Conservation (phyloP, 2,329 filamentous ascomycete species). For the Zymoseptoria ardabiliae region DNA sequence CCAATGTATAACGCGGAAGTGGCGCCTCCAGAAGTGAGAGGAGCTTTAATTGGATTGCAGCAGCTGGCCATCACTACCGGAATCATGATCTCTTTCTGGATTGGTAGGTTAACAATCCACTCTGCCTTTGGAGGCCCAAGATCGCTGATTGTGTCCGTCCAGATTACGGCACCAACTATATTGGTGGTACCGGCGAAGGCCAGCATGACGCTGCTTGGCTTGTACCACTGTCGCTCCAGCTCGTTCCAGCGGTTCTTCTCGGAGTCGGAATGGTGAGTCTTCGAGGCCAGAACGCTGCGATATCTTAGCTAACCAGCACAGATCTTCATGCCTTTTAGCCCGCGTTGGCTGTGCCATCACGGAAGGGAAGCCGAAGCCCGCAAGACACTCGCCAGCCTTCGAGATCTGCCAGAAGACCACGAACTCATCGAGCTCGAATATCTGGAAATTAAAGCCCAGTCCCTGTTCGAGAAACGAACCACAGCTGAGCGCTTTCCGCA, state of each 20-base stretch:
- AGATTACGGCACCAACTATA: conserved; percentile 35
- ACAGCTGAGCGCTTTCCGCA: conserved; percentile 62
- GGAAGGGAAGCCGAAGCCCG: conserved; percentile 61
- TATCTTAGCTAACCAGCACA: background rate
- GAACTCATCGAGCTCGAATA: conserved; percentile 68
- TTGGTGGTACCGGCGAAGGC: conserved; percentile 46
- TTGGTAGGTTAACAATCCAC: conserved; percentile 29
- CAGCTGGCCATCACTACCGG: conserved; percentile 54
- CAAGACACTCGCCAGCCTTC: conserved; percentile 55
- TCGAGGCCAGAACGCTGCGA: too few relatives aligned
- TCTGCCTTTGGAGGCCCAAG: background rate
- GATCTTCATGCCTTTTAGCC: conserved; percentile 65
- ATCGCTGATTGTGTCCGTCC: background rate
- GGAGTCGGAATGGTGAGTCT: conserved; percentile 56
- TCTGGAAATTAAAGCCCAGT: conserved; percentile 75
- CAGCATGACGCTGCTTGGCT: conserved; percentile 68
- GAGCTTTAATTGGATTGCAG: conserved; percentile 57
- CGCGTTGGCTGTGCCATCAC: conserved; percentile 67
- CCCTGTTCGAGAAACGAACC: conserved; percentile 67
- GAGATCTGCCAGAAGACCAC: conserved; percentile 54
- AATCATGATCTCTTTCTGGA: conserved; percentile 48
- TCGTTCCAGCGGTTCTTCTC: conserved; percentile 59
- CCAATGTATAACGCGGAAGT: conserved; percentile 44
- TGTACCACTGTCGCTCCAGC: conserved; percentile 63
- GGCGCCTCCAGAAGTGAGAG: conserved; percentile 56